These are phyloP conservation scores for Penicillium sp. DNA, from an alignment of 2,329 filamentous ascomycete species.

Conservation along the genomic window DNA sequence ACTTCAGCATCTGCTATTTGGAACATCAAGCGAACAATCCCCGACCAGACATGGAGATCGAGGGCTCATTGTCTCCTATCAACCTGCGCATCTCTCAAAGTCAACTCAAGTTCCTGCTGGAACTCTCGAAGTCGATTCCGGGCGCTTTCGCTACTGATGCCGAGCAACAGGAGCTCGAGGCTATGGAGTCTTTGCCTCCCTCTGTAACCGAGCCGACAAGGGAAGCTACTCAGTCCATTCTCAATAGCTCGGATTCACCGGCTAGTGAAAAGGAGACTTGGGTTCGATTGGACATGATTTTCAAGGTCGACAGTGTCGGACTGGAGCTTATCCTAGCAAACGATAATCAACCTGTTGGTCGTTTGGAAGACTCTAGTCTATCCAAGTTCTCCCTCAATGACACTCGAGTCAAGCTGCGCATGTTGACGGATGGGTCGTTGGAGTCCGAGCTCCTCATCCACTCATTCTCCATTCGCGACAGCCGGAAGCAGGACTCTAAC, in stretches of 20 bases:
- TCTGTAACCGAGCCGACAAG: conserved; percentile 54
- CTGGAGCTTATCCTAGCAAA: conserved; percentile 81
- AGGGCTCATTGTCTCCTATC: conserved; percentile 89
- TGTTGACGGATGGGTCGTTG: conserved; percentile 87
- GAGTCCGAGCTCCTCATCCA: conserved; percentile 93
- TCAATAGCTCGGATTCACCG: conserved; percentile 60
- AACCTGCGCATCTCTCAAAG: conserved; percentile 87
- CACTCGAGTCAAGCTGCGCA: conserved; percentile 85
- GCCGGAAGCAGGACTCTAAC: conserved; percentile 82
- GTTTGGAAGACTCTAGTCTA: conserved; percentile 76
- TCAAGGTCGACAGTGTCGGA: conserved; percentile 83
- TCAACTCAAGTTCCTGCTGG: conserved; percentile 85
- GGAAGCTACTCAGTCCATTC: conserved; percentile 50
- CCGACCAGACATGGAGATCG: conserved; percentile 86
- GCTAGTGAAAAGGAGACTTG: conserved; percentile 65
- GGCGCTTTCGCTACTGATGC: conserved; percentile 77
- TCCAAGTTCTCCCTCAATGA: conserved; percentile 94
- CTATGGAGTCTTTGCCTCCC: conserved; percentile 69
- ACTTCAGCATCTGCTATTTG: conserved; percentile 87
- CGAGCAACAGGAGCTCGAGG: conserved; percentile 71
- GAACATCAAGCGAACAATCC: conserved; percentile 78
- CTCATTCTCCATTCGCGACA: conserved; percentile 93
- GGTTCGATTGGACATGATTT: conserved; percentile 91
- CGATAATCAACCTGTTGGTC: conserved; percentile 74
- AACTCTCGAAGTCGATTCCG: conserved; percentile 84